phyloP scores from a whole-genome alignment of 2,329 filamentous ascomycete genomes.

The Pestalotiopsis sp. region DNA sequence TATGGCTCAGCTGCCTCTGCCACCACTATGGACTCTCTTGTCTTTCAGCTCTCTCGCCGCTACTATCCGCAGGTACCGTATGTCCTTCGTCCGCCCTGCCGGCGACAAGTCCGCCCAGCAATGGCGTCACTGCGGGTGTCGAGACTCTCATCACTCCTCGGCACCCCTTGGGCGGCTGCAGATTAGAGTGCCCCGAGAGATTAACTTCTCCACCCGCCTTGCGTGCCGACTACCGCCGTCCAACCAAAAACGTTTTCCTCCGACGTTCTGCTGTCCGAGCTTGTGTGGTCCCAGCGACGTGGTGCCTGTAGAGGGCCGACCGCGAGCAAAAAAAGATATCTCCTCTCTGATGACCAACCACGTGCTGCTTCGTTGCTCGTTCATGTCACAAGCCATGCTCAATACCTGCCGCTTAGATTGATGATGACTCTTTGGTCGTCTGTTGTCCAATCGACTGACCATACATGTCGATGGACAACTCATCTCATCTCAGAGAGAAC shows the following conservation, averaged over 20 bases:
- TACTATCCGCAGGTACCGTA: neutral
- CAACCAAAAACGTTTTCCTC: neutral
- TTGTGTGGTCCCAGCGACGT: neutral
- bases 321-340: neutral
- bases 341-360: too few relatives aligned
- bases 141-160: neutral
- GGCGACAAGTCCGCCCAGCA: neutral
- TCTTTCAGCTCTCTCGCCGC: neutral
- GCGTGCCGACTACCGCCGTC: neutral
- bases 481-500: too few relatives aligned
- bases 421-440: too few relatives aligned
- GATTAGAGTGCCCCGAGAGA: neutral
- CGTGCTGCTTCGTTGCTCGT: too few relatives aligned
- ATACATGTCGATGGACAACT: too few relatives aligned
- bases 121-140: neutral
- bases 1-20: neutral
- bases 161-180: neutral
- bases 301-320: neutral
- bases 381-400: too few relatives aligned
- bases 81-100: neutral
- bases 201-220: neutral
- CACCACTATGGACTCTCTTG: neutral
- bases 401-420: too few relatives aligned
- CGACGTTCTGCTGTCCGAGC: neutral
- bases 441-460: too few relatives aligned